Percentiles rank a stretch among this genome's conserved stretches.
Conservation (phyloP, 495 filamentous ascomycete genomes). For the Penicillium longicatenatum region DNA sequence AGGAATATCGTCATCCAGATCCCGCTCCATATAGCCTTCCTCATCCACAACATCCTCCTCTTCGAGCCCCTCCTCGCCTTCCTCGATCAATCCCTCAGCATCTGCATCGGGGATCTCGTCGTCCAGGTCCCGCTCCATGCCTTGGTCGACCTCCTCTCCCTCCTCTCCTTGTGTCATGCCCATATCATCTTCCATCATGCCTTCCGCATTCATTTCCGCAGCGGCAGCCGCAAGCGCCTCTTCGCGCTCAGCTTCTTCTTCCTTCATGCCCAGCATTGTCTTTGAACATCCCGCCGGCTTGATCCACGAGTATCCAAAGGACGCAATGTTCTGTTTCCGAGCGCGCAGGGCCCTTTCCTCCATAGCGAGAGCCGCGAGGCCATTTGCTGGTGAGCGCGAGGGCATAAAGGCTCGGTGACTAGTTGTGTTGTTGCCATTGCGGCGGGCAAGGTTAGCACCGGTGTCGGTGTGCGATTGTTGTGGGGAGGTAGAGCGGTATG, state of each 20-base stretch:
- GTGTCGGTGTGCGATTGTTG: slow-evolving; percentile 16
- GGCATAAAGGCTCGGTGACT: slow-evolving; percentile 31
- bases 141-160: slow-evolving; percentile 34
- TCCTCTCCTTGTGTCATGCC: slow-evolving; percentile 29
- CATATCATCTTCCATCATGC: slow-evolving; percentile 31
- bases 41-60: slow-evolving; percentile 42
- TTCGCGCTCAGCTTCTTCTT: slow-evolving; percentile 76
- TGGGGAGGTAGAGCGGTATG: slow-evolving; percentile 37
- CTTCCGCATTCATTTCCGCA: slow-evolving; percentile 68
- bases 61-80: slow-evolving; percentile 44
- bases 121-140: slow-evolving; percentile 52
- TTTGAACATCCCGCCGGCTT: slow-evolving; percentile 74
- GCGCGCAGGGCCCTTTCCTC: slow-evolving; percentile 70
- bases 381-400: slow-evolving; percentile 31
- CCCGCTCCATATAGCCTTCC: slow-evolving; percentile 46
- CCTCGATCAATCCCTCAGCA: slow-evolving; percentile 42
- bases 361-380: slow-evolving; percentile 60
- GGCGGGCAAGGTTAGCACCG: slow-evolving; percentile 29
- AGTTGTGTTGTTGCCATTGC: slow-evolving; percentile 25
- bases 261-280: slow-evolving; percentile 73
- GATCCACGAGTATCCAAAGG: slow-evolving; percentile 78
- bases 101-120: slow-evolving; percentile 50
- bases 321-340: slow-evolving; percentile 70
- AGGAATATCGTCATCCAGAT: slow-evolving; percentile 56
- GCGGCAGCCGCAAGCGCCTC: slow-evolving; percentile 72